These are phyloP conservation scores for Fagopyrum homotropicum DNA, from an alignment of 148 eudicot species.

Conservation along the genomic window DNA sequence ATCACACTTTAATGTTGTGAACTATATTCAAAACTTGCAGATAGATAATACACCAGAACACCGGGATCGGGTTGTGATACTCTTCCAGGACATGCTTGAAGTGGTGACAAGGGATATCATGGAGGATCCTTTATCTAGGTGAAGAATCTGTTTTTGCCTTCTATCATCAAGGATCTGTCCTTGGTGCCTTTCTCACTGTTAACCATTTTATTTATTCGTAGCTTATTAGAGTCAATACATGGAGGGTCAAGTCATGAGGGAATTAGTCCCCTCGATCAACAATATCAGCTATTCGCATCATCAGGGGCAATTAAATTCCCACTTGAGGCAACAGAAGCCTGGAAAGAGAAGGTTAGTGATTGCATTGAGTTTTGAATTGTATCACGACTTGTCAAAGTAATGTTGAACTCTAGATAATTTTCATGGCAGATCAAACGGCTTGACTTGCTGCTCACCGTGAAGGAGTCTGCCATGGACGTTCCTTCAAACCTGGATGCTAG, in stretches of 20 bases:
- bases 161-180: neutral
- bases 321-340: conserved; percentile 66
- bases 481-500: conserved; percentile 18
- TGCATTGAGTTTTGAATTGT: neutral
- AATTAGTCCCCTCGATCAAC: conserved; percentile 62
- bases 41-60: conserved; percentile 60
- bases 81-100: conserved; percentile 94
- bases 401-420: conserved; percentile 1
- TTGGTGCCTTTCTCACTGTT: neutral
- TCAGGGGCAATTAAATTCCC: conserved; percentile 88
- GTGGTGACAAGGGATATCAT: conserved; percentile 81
- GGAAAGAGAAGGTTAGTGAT: conserved; percentile 81
- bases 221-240: conserved; percentile 42
- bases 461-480: conserved; percentile 17
- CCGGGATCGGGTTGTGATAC: conserved; percentile 78
- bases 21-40: conserved; percentile 16
- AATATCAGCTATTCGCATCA: conserved; percentile 78
- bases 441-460: conserved; percentile 9
- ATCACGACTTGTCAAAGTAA: neutral
- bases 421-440: conserved; percentile 14
- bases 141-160: conserved; percentile 10
- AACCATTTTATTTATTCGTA: too few species aligned
- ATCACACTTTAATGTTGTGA: neutral
- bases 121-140: conserved; percentile 24
- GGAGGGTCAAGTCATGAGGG: conserved; percentile 61